Base-by-base conservation (phyloP, 2,329 filamentous ascomycete species). In the Rosellinia necatrix region DNA sequence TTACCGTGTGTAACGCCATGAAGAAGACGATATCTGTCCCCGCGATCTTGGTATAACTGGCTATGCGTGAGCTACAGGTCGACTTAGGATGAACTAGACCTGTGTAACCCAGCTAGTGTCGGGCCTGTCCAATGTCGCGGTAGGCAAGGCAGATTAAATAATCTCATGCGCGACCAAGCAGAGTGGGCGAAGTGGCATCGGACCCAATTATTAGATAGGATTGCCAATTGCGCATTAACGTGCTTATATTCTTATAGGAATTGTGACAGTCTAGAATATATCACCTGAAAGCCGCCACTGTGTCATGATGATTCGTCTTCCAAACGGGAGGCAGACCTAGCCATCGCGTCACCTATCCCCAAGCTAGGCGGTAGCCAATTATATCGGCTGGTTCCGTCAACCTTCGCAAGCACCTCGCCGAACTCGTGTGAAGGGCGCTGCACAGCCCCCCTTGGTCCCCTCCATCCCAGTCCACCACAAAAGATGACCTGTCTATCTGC, bases 1-100 rank as follows among this genome's bases (percentile, higher is more conserved):
- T 59, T 64, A 69, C 72, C 70, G 69, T 56, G 71, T 32, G 75
- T 70, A 66, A 65, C 67, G 75, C 55, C 71, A 73, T 67, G 75
- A 79, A 70, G 77, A 79, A 78, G 76, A 72, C 27, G 27, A 30
- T 24, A 2, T 8, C 6, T 2, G 17, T 9, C 7, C 17, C 9
- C 17, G 6, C 22, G 43, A 21, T 25, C 27, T 25, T 25, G 37
- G 32, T 24, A 30, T n/a, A n/a, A n/a, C n/a, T n/a, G n/a, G n/a
- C n/a, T n/a, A n/a, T n/a, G n/a, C n/a, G n/a, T n/a, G n/a, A n/a
- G n/a, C n/a, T n/a, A n/a, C n/a, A n/a, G n/a, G n/a, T n/a, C n/a
- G n/a, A n/a, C n/a, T n/a, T n/a, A n/a, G n/a, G n/a, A n/a, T n/a
- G n/a, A n/a, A n/a, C n/a, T n/a, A n/a, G n/a, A n/a, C n/a, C n/a